Conservation (phyloP, 148 eudicot species). For the Rhododendron kiyosumense region DNA sequence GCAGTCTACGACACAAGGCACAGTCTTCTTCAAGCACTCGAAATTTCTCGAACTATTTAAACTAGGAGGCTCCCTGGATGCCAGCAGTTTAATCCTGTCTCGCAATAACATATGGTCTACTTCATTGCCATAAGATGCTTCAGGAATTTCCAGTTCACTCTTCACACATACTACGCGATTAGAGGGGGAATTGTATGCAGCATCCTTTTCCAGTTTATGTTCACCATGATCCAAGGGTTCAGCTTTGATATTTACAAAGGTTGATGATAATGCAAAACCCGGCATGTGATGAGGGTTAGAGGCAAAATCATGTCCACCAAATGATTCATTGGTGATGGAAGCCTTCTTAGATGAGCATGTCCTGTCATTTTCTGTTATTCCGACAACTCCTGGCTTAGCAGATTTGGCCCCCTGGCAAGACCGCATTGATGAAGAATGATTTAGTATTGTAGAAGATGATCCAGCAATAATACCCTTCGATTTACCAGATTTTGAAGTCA, state of each 20-base stretch:
- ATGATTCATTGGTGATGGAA: slow-evolving; percentile 4
- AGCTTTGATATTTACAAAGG: slow-evolving; percentile 37
- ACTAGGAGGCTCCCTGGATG: slow-evolving; percentile 26
- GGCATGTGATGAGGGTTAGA: slow-evolving; percentile 10
- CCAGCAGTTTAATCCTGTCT: slow-evolving; percentile 58
- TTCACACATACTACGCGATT: slow-evolving; percentile 27
- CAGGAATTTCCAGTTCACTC: slow-evolving; percentile 31
- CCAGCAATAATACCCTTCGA: slow-evolving; percentile 18
- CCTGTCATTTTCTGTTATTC: slow-evolving; percentile 5
- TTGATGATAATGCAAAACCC: slow-evolving; percentile 23
- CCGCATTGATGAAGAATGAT: slow-evolving; percentile 8
- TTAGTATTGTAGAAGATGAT: slow-evolving; percentile 7
- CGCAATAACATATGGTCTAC: slow-evolving; percentile 64
- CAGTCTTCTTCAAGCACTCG: slow-evolving; percentile 19
- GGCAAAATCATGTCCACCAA: slow-evolving; percentile 19
- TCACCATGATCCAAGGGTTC: slow-evolving; percentile 37
- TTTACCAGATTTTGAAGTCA: slow-evolving; percentile 13
- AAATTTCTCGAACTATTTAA: slow-evolving; percentile 14
- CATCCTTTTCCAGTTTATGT: slow-evolving; percentile 14
- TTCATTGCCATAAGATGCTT: slow-evolving; percentile 35
- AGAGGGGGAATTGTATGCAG: slow-evolving; percentile 14
- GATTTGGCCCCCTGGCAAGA: slow-evolving; percentile 8
- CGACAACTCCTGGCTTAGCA: slow-evolving; percentile 12
- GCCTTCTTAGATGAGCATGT: slow-evolving; percentile 14
- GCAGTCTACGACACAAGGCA: slow-evolving; percentile 24